Evolutionary conservation across 495 filamentous ascomycete genomes (phyloP), one percentile per base, ranked within the genome.

Genomic region (Astrothelium subdiscretum): DNA sequence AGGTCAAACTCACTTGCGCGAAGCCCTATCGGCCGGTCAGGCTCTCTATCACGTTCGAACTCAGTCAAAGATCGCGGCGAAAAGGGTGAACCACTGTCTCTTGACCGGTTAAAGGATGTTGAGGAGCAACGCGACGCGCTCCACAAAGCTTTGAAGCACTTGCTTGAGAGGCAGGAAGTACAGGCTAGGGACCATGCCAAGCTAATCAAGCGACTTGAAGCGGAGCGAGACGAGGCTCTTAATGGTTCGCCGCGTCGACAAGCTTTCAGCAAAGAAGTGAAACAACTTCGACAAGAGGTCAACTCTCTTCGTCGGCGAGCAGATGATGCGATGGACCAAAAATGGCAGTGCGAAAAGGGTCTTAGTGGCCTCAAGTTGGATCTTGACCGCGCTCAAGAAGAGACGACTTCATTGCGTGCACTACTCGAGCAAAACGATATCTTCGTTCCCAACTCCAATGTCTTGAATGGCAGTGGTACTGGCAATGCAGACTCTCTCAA

Each of bases 281-380:
- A 76, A 2, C 83, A 80, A 62, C 78, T 97, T 20, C 86, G 91
- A 61, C 82, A 87, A 10, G 94, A 98, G 71, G 87, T 98, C 64
- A 88, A 87, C 63, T 80, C 85, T 10, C 83, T 98, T 54, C 86
- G 94, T 31, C 85, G 86, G 60, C 86, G 95, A 59, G 92, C 95
- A 27, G 92, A 97, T 66, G 94, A 98, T 60, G 95, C 94, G 24
- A 79, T 97, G n/a, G 90, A 95, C 67, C 88, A 92, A 68, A 97
- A 97, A 77, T 97, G 87, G 83, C 87, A 94, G 74, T 92, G 92
- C 62, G 94, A 98, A 74, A 95, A 96, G 74, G 91, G 91, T 27
- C 80, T 98, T 15, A 82, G 86, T 62, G 92, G 92, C 44, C 77
- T 98, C 64, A 96, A 96, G 74, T 97, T 96, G 88, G 94, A 98